These are phyloP conservation scores for Geotrichum ghanense DNA, from an alignment of 805 yeast species.

Conservation along the genomic window DNA sequence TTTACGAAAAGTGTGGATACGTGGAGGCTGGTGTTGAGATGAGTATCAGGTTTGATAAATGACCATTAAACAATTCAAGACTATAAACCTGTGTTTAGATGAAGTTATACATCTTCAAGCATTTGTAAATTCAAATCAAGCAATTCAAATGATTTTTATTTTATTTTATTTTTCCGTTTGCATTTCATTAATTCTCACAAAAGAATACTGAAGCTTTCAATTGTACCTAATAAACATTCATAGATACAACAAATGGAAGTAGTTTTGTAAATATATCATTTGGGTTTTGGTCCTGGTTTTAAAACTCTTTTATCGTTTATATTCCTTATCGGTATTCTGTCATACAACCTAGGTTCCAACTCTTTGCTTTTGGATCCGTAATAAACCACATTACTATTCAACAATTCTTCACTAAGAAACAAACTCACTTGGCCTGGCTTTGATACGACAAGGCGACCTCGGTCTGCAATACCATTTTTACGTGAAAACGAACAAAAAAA, in stretches of 20 bases:
- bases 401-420: neutral
- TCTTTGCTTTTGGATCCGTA: neutral
- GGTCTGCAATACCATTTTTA: neutral
- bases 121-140: too few species aligned
- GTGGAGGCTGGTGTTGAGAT: conserved; percentile 32
- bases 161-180: too few species aligned
- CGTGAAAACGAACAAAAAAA: neutral
- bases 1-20: conserved; percentile 84
- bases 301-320: neutral
- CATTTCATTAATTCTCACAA: too few species aligned
- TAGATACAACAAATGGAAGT: too few species aligned
- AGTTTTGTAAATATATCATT: too few species aligned
- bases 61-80: neutral
- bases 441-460: neutral
- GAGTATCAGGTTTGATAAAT: conserved; percentile 8
- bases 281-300: neutral
- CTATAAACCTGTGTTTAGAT: too few species aligned
- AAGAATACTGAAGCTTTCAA: too few species aligned
- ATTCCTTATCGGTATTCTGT: neutral
- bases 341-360: neutral
- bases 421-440: neutral
- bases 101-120: too few species aligned
- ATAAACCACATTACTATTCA: neutral
- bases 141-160: too few species aligned
- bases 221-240: too few species aligned